Evolutionary conservation across 1,139 yeast species (phyloP).

Genomic region (Saccharomyces hybrid): DNA sequence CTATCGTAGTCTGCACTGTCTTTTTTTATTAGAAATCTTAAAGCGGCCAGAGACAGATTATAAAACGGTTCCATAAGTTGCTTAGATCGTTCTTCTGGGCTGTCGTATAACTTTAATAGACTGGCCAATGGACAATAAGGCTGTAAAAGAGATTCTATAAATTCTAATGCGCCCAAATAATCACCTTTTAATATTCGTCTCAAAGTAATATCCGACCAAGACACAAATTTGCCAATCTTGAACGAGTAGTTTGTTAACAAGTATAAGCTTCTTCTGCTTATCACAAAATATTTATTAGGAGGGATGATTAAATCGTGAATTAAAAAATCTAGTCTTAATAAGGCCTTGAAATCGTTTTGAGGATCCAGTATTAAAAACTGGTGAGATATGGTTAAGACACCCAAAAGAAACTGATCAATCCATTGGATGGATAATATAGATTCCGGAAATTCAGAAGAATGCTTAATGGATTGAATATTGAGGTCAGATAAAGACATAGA

Average conservation of each 20-base stretch:
- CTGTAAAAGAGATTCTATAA: slow-evolving; percentile 42
- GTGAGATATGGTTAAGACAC: slow-evolving; percentile 45
- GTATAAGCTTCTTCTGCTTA: slow-evolving; percentile 15
- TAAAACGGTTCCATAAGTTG: slow-evolving; percentile 50
- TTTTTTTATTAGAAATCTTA: slow-evolving; percentile 19
- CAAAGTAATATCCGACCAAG: slow-evolving; percentile 30
- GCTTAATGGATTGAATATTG: slow-evolving; percentile 27
- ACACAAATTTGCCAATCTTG: slow-evolving; percentile 22
- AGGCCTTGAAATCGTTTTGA: slow-evolving; percentile 28
- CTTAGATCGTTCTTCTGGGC: slow-evolving; percentile 37
- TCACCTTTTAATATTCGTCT: slow-evolving; percentile 27
- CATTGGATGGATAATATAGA: slow-evolving; percentile 51
- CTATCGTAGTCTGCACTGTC: slow-evolving; percentile 9
- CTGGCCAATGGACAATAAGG: slow-evolving; percentile 28
- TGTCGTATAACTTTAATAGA: slow-evolving; percentile 20
- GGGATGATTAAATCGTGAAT: slow-evolving; percentile 37
- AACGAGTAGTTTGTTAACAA: slow-evolving; percentile 23
- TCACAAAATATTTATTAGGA: slow-evolving; percentile 35
- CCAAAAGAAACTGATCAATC: slow-evolving; percentile 46
- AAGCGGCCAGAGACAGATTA: slow-evolving; percentile 37
- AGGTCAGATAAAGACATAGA: slow-evolving; percentile 13
- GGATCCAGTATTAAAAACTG: slow-evolving; percentile 39
- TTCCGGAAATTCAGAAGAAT: slow-evolving; percentile 40
- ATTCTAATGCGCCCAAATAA: slow-evolving; percentile 35
- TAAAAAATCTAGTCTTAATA: slow-evolving; percentile 39